Evolutionary conservation across 2,329 filamentous ascomycete species (phyloP).

Genomic region (Aspergillus viridinutans): DNA sequence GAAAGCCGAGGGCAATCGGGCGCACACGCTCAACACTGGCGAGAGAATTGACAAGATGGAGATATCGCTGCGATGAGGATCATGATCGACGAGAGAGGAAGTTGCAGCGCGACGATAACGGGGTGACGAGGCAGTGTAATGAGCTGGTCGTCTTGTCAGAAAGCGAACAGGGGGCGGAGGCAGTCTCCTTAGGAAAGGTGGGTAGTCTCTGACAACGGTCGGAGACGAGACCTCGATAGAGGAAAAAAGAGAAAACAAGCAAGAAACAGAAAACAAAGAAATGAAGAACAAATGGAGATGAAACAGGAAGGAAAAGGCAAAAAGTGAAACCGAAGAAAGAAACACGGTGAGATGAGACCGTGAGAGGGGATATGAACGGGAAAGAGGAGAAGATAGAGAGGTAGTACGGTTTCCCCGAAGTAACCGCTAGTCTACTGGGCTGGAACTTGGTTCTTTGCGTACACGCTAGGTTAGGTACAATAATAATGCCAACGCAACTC

Average conservation of each 20-base stretch:
- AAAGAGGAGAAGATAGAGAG: neutral
- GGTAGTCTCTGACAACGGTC: neutral
- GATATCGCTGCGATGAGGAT: constrained; percentile 12
- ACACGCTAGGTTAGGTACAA: neutral
- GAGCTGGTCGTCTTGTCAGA: neutral
- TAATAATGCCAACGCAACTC: neutral
- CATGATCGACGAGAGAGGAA: constrained; percentile 21
- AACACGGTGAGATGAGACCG: neutral
- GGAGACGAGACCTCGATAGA: neutral
- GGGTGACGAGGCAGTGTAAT: neutral
- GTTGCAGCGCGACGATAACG: neutral
- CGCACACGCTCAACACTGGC: constrained; percentile 18
- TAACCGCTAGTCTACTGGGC: too few species aligned
- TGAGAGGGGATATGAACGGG: neutral
- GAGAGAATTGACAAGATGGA: constrained; percentile 19
- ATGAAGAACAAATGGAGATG: neutral
- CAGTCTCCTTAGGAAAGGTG: neutral
- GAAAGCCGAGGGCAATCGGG: neutral
- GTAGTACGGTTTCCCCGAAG: too few species aligned
- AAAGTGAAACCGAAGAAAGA: constrained; percentile 3
- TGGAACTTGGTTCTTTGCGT: too few species aligned
- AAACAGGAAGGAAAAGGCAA: constrained; percentile 4
- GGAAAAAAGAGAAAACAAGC: neutral
- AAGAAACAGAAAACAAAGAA: constrained; percentile 3
- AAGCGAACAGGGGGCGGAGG: neutral